Conservation (phyloP, 805 yeast genomes). For the Myxozyma neglecta region DNA sequence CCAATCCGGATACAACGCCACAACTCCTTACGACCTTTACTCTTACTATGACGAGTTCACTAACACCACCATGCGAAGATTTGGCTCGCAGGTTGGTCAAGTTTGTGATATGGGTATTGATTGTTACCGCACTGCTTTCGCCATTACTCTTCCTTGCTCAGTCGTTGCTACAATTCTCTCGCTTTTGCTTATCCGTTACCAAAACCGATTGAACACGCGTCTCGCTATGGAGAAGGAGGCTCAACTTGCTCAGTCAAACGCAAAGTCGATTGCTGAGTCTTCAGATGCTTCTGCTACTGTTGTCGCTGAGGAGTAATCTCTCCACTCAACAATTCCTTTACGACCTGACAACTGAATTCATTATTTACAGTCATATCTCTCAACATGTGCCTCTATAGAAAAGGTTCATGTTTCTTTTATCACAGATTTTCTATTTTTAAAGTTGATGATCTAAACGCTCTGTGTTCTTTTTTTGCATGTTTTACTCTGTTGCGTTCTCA, state of each 20-base stretch:
- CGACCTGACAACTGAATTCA: background rate
- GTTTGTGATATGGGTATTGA: slow-evolving; percentile 26
- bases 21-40: slow-evolving; percentile 4
- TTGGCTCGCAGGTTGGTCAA: slow-evolving; percentile 28
- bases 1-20: background rate
- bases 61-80: slow-evolving; percentile 22
- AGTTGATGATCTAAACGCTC: background rate
- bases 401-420: background rate
- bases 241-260: background rate
- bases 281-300: slow-evolving; percentile 8
- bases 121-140: slow-evolving; percentile 30
- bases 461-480: background rate
- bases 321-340: background rate
- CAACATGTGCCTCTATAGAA: background rate
- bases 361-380: background rate
- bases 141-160: slow-evolving; percentile 28
- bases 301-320: slow-evolving; percentile 5
- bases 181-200: slow-evolving; percentile 17
- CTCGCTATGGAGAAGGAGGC: slow-evolving; percentile 7
- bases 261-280: slow-evolving; percentile 7
- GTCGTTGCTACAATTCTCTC: slow-evolving; percentile 18
- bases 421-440: background rate
- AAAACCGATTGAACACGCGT: slow-evolving; percentile 4
- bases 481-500: background rate
- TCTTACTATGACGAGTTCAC: slow-evolving; percentile 13